Evolutionary conservation across 2,329 filamentous ascomycete genomes (phyloP).

Genomic region (Microdochium nivale): DNA sequence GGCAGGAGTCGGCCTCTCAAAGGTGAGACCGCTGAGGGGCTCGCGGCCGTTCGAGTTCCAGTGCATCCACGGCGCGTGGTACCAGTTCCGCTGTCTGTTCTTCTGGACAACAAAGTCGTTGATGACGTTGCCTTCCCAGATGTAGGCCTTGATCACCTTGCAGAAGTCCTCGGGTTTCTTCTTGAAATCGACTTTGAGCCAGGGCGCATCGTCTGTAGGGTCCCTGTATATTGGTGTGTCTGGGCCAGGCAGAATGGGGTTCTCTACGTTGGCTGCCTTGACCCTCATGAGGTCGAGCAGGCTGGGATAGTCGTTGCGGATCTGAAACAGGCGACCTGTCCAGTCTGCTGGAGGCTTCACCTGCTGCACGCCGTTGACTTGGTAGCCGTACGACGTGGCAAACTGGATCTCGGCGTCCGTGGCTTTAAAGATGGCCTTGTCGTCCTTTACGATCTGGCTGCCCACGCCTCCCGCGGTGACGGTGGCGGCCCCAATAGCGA

Average conservation of each 20-base stretch:
- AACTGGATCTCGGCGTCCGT: conserved; percentile 26
- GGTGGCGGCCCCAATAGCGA: not conserved
- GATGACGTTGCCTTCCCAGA: not conserved
- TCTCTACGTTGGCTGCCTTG: not conserved
- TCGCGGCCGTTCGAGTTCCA: not conserved
- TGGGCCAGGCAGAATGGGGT: not conserved
- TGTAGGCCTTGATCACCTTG: not conserved
- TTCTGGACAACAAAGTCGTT: not conserved
- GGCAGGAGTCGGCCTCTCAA: not conserved
- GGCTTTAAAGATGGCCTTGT: conserved; percentile 25
- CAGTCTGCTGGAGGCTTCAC: not conserved
- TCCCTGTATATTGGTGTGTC: not conserved
- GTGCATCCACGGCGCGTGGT: not conserved
- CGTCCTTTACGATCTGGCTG: conserved; percentile 23
- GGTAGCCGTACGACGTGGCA: not conserved
- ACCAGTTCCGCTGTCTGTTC: not conserved
- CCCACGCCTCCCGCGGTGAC: not conserved
- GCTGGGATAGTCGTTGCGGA: not conserved
- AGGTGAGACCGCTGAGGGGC: not conserved
- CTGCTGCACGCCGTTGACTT: not conserved
- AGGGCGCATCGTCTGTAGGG: not conserved
- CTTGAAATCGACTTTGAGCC: not conserved
- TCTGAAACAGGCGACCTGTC: not conserved
- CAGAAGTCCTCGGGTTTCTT: not conserved
- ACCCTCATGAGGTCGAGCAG: not conserved